Conservation (phyloP, 306 rosid species). For the Rubus idaeus region DNA sequence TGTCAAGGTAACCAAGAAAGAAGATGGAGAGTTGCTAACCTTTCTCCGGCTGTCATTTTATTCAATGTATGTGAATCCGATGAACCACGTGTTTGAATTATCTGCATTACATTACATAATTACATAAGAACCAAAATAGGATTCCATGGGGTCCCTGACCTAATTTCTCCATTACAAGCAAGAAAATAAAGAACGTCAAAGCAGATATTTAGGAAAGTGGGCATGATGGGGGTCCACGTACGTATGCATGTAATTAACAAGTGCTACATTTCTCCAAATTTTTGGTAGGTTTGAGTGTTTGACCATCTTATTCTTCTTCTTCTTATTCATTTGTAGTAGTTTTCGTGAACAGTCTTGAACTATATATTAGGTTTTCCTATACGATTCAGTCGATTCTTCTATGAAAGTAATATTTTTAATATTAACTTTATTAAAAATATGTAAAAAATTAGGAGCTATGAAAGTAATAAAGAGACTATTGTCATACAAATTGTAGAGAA, state of each 20-base stretch:
- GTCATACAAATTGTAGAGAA: too few relatives aligned
- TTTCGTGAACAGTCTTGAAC: not conserved
- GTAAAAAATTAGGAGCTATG: too few relatives aligned
- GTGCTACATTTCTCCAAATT: constrained; percentile 3
- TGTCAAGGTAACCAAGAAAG: not conserved
- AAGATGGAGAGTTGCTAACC: not conserved
- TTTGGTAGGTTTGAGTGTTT: not conserved
- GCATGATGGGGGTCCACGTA: constrained; percentile 15
- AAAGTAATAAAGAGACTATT: too few relatives aligned
- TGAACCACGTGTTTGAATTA: not conserved
- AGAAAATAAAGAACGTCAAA: not conserved
- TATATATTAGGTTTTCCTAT: not conserved
- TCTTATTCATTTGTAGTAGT: not conserved
- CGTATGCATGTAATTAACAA: not conserved
- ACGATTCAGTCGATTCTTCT: not conserved
- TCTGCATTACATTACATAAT: not conserved
- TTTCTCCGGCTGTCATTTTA: not conserved
- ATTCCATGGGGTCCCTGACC: constrained; percentile 18
- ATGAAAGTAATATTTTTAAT: too few relatives aligned
- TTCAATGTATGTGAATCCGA: not conserved
- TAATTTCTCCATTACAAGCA: not conserved
- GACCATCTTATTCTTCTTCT: too few relatives aligned
- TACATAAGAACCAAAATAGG: not conserved
- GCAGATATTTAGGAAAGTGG: not conserved
- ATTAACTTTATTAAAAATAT: too few relatives aligned